Conservation (phyloP, 495 filamentous ascomycete genomes). For the Haplographium delicatum region DNA sequence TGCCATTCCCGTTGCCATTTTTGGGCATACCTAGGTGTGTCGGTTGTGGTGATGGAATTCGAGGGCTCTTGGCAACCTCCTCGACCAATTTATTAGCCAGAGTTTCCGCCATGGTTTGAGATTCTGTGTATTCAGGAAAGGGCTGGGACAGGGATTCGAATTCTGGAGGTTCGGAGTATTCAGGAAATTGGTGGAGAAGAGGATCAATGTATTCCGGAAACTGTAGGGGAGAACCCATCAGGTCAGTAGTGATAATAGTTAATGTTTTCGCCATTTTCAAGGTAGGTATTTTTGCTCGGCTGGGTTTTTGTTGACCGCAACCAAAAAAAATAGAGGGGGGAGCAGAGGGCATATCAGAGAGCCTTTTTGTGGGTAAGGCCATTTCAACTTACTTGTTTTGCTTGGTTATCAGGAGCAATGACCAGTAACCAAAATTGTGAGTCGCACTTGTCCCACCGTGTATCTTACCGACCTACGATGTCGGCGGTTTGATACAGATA, state of each 20-base stretch:
- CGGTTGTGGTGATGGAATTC: constrained; percentile 83
- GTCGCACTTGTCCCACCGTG: neutral
- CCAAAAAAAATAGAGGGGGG: neutral
- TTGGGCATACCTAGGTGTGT: constrained; percentile 77
- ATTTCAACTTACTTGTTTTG: no score
- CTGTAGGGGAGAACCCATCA: constrained; percentile 12
- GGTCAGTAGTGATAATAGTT: constrained; percentile 20
- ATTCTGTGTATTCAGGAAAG: constrained; percentile 15
- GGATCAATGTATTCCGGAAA: constrained; percentile 17
- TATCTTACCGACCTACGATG: constrained; percentile 1
- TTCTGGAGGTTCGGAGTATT: no score
- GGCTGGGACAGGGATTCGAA: neutral
- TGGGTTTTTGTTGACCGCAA: neutral
- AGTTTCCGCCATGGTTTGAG: constrained; percentile 8
- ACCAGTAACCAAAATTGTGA: no score
- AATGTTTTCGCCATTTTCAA: constrained; percentile 13
- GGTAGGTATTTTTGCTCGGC: neutral
- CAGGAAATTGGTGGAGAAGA: constrained; percentile 11
- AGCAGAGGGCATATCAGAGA: constrained; percentile 6
- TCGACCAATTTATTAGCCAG: constrained; percentile 38
- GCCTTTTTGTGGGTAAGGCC: no score
- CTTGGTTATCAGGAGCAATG: no score
- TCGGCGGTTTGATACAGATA: neutral
- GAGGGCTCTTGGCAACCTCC: constrained; percentile 51
- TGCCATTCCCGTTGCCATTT: constrained; percentile 49